Base-by-base conservation (phyloP, 768 basidiomycete genomes). In the Mycena amicta region DNA sequence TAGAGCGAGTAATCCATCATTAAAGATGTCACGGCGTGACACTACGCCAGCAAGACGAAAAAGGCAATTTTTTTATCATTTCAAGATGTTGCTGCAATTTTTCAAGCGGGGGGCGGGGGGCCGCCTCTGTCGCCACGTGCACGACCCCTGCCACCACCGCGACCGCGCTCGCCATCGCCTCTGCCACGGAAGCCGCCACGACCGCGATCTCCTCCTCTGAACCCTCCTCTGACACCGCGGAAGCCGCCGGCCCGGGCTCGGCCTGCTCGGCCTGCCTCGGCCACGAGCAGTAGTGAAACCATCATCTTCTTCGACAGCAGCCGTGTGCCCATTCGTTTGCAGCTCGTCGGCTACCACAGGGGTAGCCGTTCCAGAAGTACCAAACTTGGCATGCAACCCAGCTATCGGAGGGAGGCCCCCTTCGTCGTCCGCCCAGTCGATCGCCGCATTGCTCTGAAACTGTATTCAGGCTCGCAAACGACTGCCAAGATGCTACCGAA, bases 341-440 rank as follows among this genome's bases (percentile, higher is more conserved):
- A 37, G 70, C 63, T 55, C 61, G n/a, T 60, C 78, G 18, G 69
- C 74, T 8, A 70, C 61, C 46, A 77, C 79, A 25, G 90, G 88
- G 0, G 88, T 89, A n/a, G 79, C 83, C 27, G 86, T 82, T 5
- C 86, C 88, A 39, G 91, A 89, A 13, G 85, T 83, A 5, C 87
- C 88, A 66, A 93, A 92, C 62, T 83, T 84, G 45, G 88, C 88
- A 56, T 93, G 90, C 26, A 93, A 78, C 49, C 82, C 82, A 5
- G 85, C 85, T 51, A 94, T 88, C 1, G 89, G 78, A n/a, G 92
- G 92, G 16, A 93, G 82, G 4, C 83, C 90, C 18, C 79, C 83
- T 61, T 88, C 88, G n/a, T 91, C 90, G 40, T 84, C 86, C 16
- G 92, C 89, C 92, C 92, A 93, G 71, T 93, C 88, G 55, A 93